A percentile compares a stretch with the other conserved stretches of the same genome.
Evolutionary conservation across 2,329 filamentous ascomycete species (phyloP).

Genomic region (Penicillium olsonii): DNA sequence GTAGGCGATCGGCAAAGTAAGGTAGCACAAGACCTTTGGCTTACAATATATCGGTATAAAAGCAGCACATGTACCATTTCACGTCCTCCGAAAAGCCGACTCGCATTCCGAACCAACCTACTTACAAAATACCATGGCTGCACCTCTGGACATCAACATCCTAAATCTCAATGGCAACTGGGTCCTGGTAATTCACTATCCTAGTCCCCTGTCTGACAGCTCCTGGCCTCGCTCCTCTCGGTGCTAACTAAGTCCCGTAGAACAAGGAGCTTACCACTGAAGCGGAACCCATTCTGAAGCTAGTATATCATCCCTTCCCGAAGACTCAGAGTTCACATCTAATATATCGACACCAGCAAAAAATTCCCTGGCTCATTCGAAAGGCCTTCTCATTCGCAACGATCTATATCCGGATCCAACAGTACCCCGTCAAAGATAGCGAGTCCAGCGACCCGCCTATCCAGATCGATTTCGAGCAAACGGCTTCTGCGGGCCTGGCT

Average conservation of each 20-base stretch:
- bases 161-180: slow-evolving; percentile 1
- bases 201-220: too few relatives aligned
- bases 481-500: neutral
- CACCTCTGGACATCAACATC: neutral
- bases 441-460: neutral
- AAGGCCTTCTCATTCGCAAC: slow-evolving; percentile 5
- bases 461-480: slow-evolving; percentile 1
- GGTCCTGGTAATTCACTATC: neutral
- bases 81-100: too few relatives aligned
- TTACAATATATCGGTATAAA: too few relatives aligned
- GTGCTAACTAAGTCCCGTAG: neutral
- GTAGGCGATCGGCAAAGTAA: too few relatives aligned
- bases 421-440: neutral
- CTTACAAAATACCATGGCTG: neutral
- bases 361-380: slow-evolving; percentile 1
- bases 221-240: too few relatives aligned
- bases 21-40: too few relatives aligned
- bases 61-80: too few relatives aligned
- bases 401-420: slow-evolving; percentile 1
- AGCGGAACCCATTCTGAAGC: neutral
- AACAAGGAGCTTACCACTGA: slow-evolving; percentile 4
- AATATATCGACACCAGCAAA: neutral
- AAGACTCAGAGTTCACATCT: too few relatives aligned
- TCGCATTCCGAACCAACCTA: too few relatives aligned
- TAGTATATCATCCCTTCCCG: neutral